phyloP scores from a whole-genome alignment of 2,329 filamentous ascomycete species.

The Gaeumannomyces sp. region DNA sequence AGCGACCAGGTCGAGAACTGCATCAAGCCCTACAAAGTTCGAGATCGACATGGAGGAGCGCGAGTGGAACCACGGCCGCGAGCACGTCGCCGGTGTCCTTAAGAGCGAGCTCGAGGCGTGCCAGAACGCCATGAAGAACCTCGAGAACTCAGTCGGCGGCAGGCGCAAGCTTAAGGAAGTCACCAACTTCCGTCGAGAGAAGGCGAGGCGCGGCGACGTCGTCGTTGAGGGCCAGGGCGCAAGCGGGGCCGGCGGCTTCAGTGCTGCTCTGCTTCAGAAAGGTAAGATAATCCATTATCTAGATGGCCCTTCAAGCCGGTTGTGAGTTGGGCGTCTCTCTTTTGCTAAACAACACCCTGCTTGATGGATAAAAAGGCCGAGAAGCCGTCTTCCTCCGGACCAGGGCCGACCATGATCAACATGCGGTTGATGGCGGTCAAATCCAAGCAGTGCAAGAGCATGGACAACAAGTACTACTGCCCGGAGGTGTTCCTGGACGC shows the following conservation, averaged over 20 bases:
- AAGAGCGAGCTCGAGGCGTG: slow-evolving; percentile 83
- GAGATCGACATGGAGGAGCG: slow-evolving; percentile 90
- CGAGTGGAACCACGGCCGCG: slow-evolving; percentile 81
- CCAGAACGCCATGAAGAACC: slow-evolving; percentile 66
- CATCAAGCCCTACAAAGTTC: slow-evolving; percentile 97
- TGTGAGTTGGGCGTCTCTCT: neutral
- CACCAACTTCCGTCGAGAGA: slow-evolving; percentile 89
- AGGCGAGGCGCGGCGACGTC: slow-evolving; percentile 78
- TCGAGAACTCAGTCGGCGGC: slow-evolving; percentile 75
- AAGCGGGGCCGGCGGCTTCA: slow-evolving; percentile 90
- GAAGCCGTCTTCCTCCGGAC: slow-evolving; percentile 94
- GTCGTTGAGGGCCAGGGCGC: slow-evolving; percentile 75
- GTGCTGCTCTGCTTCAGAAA: slow-evolving; percentile 73
- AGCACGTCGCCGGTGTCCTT: slow-evolving; percentile 74
- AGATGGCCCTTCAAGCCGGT: neutral
- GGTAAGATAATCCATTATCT: slow-evolving; percentile 45
- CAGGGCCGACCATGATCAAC: slow-evolving; percentile 79
- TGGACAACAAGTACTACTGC: slow-evolving; percentile 92
- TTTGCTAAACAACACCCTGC: neutral
- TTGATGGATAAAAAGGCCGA: slow-evolving; percentile 51
- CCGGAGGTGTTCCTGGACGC: slow-evolving; percentile 98
- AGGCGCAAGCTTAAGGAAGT: slow-evolving; percentile 84
- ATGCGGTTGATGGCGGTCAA: slow-evolving; percentile 85
- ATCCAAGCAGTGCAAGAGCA: slow-evolving; percentile 77
- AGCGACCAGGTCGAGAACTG: slow-evolving; percentile 98